Evolutionary conservation across 1,284 basidiomycete species (phyloP).

Genomic region (Moesziomyces globuligerus): DNA sequence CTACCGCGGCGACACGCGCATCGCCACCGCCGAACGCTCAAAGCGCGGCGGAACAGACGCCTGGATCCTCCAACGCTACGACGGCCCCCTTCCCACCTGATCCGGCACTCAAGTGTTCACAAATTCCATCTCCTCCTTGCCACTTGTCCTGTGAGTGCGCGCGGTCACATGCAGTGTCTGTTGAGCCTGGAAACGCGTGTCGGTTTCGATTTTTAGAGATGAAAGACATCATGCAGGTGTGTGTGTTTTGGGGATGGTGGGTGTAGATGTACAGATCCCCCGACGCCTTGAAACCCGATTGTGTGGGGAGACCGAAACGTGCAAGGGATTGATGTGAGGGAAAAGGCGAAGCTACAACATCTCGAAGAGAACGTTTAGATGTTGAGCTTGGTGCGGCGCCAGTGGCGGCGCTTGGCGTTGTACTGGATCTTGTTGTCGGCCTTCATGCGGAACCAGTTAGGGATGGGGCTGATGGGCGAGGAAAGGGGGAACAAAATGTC

Average conservation of each 20-base stretch:
- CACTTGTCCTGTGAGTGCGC: too few species aligned
- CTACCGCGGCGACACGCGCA: slow-evolving; percentile 55
- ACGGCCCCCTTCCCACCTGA: slow-evolving; percentile 8
- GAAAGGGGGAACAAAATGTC: not conserved
- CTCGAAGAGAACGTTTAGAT: slow-evolving; percentile 42
- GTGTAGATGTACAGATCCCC: slow-evolving; percentile 2
- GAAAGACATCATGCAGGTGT: not conserved
- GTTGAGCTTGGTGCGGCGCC: slow-evolving; percentile 66
- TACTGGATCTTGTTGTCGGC: slow-evolving; percentile 94
- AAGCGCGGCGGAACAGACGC: slow-evolving; percentile 56
- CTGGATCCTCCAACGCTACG: slow-evolving; percentile 45
- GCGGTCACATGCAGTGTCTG: too few species aligned
- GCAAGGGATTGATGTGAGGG: not conserved
- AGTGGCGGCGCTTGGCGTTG: slow-evolving; percentile 67
- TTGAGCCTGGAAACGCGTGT: too few species aligned
- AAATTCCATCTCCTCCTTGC: too few species aligned
- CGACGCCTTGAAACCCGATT: not conserved
- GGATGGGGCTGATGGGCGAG: slow-evolving; percentile 78
- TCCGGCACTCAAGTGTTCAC: not conserved
- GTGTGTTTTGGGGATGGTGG: not conserved
- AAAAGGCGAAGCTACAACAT: not conserved
- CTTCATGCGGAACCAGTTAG: slow-evolving; percentile 98
- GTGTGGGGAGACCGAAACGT: not conserved
- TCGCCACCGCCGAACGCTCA: slow-evolving; percentile 39
- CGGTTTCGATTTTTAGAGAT: too few species aligned